Conservation (phyloP, 768 basidiomycete genomes). For the Coprinellus aureogranulatus region DNA sequence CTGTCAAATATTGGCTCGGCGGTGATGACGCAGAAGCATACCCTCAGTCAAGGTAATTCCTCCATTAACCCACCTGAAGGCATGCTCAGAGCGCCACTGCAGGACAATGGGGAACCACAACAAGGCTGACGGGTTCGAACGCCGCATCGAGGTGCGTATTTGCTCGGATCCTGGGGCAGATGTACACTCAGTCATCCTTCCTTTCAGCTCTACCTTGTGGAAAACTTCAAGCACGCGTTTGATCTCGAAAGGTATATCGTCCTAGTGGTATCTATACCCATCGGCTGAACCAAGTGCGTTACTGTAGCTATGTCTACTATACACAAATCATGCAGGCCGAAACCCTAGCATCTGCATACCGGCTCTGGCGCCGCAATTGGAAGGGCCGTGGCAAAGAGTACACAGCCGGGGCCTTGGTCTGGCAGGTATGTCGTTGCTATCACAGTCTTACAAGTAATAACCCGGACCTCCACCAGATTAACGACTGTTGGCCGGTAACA, state of each 20-base stretch:
- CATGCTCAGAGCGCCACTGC: neutral
- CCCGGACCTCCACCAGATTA: conserved; percentile 46
- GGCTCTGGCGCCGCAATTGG: conserved; percentile 92
- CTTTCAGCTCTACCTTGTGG: conserved; percentile 78
- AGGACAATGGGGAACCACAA: conserved; percentile 81
- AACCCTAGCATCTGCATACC: conserved; percentile 81
- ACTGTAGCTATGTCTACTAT: conserved; percentile 78
- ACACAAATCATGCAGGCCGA: conserved; percentile 98
- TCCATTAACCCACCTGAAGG: neutral
- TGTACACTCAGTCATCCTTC: neutral
- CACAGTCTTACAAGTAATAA: neutral
- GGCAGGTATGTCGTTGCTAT: conserved; percentile 64
- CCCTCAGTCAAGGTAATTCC: conserved; percentile 76
- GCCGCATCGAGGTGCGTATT: conserved; percentile 66
- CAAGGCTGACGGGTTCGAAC: conserved; percentile 86
- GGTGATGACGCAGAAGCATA: conserved; percentile 70
- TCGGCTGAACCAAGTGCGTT: neutral
- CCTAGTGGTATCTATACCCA: neutral
- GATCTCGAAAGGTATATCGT: conserved; percentile 72
- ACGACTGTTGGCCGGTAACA: conserved; percentile 92
- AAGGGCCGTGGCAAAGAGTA: conserved; percentile 80
- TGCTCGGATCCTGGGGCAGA: neutral
- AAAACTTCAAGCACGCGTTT: conserved; percentile 90
- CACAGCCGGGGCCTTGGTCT: conserved; percentile 89
- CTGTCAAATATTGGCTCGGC: conserved; percentile 86